phyloP scores from a whole-genome alignment of 768 basidiomycete genomes.

The Boletus rubescentipes region DNA sequence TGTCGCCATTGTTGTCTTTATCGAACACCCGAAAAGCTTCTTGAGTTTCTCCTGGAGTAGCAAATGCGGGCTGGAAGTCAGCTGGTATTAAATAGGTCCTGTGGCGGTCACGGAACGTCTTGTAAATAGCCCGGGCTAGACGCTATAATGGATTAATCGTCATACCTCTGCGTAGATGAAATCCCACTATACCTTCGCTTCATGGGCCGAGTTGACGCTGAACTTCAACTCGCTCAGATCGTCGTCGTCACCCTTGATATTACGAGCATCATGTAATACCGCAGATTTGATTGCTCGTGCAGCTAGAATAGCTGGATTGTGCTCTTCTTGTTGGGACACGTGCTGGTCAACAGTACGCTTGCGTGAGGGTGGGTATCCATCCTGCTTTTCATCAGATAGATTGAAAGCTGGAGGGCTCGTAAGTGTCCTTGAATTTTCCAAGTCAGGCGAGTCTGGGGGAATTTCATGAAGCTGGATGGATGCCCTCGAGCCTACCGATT shows the following conservation, averaged over 20 bases:
- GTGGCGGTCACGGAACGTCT: constrained; percentile 52
- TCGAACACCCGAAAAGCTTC: constrained; percentile 76
- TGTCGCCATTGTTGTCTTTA: constrained; percentile 73
- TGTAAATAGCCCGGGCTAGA: constrained; percentile 67
- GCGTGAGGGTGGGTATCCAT: constrained; percentile 39
- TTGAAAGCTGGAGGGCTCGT: neutral
- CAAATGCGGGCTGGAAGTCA: constrained; percentile 72
- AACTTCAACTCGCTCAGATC: constrained; percentile 45
- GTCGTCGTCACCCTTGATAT: constrained; percentile 53
- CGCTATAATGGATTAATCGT: constrained; percentile 38
- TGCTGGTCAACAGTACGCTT: constrained; percentile 20
- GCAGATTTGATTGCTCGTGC: constrained; percentile 68
- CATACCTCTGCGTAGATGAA: neutral
- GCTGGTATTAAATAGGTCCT: constrained; percentile 61
- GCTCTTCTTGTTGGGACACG: constrained; percentile 30
- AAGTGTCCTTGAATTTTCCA: constrained; percentile 13
- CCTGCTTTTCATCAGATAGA: constrained; percentile 6
- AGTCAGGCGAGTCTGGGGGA: constrained; percentile 5
- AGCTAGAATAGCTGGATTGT: constrained; percentile 49
- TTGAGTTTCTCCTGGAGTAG: constrained; percentile 52
- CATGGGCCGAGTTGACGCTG: constrained; percentile 55
- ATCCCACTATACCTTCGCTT: constrained; percentile 56
- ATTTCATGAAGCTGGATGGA: constrained; percentile 3
- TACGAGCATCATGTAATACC: constrained; percentile 73
- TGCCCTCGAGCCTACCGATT: constrained; percentile 1